A percentile compares a stretch with the other conserved stretches of the same genome.
Conservation (phyloP, 192 early-diverging fungal genomes). For the Coemansia erecta region DNA sequence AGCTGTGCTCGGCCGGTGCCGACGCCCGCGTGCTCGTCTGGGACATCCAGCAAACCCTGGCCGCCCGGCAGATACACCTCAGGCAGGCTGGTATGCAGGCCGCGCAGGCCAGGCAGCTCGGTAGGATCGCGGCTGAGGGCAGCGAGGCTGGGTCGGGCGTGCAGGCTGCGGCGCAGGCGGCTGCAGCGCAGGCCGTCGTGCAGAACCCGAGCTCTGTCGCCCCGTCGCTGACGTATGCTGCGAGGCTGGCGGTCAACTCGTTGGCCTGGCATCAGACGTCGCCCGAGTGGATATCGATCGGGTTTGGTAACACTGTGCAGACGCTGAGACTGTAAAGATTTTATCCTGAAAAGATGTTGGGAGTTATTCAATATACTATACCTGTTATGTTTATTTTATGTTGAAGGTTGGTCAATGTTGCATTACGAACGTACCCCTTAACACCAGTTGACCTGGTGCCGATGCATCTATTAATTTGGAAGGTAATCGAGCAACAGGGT, state of each 20-base stretch:
- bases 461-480: too few species aligned
- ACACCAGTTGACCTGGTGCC: too few species aligned
- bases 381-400: too few species aligned
- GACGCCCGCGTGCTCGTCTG: constrained; percentile 90
- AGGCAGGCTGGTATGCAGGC: constrained; percentile 42
- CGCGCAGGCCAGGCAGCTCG: constrained; percentile 48
- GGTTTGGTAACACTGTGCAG: constrained; percentile 80
- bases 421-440: too few species aligned
- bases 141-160: constrained; percentile 14
- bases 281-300: constrained; percentile 89
- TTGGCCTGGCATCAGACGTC: constrained; percentile 75
- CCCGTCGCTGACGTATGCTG: constrained; percentile 74
- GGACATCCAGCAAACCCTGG: constrained; percentile 67
- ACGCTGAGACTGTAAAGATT: constrained; percentile 76
- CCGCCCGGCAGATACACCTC: constrained; percentile 49
- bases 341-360: too few species aligned
- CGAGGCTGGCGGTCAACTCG: constrained; percentile 75
- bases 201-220: constrained; percentile 32
- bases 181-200: constrained; percentile 38
- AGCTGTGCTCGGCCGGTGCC: constrained; percentile 87
- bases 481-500: too few species aligned
- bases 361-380: too few species aligned
- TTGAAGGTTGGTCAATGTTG: too few species aligned
- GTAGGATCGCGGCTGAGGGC: constrained; percentile 18
- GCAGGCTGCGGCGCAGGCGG: constrained; percentile 52